Conservation (phyloP, 2,329 filamentous ascomycete species). For the Bipolaris victoriae region DNA sequence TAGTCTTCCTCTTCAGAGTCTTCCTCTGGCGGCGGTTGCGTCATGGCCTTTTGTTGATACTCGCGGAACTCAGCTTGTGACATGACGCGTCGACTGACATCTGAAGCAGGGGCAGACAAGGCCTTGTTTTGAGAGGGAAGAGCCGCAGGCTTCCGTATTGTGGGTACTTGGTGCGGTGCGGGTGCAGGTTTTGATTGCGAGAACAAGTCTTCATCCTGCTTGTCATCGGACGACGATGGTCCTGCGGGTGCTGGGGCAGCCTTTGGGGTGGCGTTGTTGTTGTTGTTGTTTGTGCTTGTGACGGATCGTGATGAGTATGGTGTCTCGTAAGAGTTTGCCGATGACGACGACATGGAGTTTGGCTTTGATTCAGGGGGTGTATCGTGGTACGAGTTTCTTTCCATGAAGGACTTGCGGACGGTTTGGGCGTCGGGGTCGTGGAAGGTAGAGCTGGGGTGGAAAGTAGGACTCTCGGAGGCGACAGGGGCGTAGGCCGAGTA, state of each 20-base stretch:
- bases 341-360: conserved; percentile 38
- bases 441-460: conserved; percentile 33
- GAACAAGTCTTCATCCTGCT: conserved; percentile 45
- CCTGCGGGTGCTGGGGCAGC: conserved; percentile 29
- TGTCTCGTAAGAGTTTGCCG: conserved; percentile 41
- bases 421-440: conserved; percentile 37
- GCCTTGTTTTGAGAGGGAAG: conserved; percentile 19
- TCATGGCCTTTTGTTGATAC: conserved; percentile 36
- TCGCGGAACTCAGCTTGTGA: conserved; percentile 43
- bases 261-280: conserved; percentile 38
- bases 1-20: conserved; percentile 46
- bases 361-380: conserved; percentile 34
- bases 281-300: conserved; percentile 32
- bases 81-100: conserved; percentile 37
- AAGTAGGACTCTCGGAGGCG: conserved; percentile 42
- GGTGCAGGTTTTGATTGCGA: conserved; percentile 22
- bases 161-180: conserved; percentile 14
- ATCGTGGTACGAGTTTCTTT: conserved; percentile 28
- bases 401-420: conserved; percentile 38
- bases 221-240: conserved; percentile 26
- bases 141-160: conserved; percentile 14
- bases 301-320: conserved; percentile 42
- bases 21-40: conserved; percentile 34
- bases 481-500: conserved; percentile 43
- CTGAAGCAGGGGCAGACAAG: conserved; percentile 15